A percentile compares a stretch with the other conserved stretches of the same genome.
These are phyloP conservation scores for Beverwykella pulmonaria DNA, from an alignment of 495 filamentous ascomycete genomes.

Conservation along the genomic window DNA sequence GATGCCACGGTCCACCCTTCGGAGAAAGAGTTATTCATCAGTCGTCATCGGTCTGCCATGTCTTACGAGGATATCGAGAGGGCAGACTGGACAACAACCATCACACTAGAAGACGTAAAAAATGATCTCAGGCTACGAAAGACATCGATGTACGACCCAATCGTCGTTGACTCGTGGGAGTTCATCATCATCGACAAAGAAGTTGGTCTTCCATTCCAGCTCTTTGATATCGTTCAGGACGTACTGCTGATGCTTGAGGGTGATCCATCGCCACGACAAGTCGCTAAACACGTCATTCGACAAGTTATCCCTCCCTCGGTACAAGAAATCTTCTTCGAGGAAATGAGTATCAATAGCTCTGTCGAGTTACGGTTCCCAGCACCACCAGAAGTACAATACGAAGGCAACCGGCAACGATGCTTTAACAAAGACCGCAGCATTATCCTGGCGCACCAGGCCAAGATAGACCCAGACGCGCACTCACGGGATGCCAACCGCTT, in stretches of 20 bases:
- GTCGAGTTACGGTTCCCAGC: slow-evolving; percentile 8
- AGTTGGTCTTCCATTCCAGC: slow-evolving; percentile 13
- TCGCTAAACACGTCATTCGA: slow-evolving; percentile 21
- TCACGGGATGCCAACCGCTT: slow-evolving; percentile 21
- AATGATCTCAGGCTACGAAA: slow-evolving; percentile 24
- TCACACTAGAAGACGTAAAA: slow-evolving; percentile 22
- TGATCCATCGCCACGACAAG: slow-evolving; percentile 14
- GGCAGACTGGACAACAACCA: slow-evolving; percentile 16
- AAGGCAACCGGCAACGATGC: slow-evolving; percentile 21
- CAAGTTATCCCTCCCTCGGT: slow-evolving; percentile 24
- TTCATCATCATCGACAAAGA: slow-evolving; percentile 23
- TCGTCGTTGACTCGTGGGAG: slow-evolving; percentile 26
- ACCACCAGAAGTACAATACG: slow-evolving; percentile 12
- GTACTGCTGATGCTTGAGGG: slow-evolving; percentile 14
- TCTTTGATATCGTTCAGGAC: slow-evolving; percentile 27
- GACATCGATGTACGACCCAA: slow-evolving; percentile 17
- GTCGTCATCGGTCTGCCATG: slow-evolving; percentile 8
- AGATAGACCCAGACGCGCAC: not conserved
- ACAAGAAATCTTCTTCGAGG: slow-evolving; percentile 16
- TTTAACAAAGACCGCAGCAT: slow-evolving; percentile 2
- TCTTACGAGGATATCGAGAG: slow-evolving; percentile 5
- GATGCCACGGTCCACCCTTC: slow-evolving; percentile 18
- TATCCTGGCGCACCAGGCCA: not conserved
- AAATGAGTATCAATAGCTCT: too few species aligned
- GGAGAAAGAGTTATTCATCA: slow-evolving; percentile 22